Evolutionary conservation across 305 asterid species (phyloP), one percentile per base, ranked within the genome.

Genomic region (Nicotiana rustica): DNA sequence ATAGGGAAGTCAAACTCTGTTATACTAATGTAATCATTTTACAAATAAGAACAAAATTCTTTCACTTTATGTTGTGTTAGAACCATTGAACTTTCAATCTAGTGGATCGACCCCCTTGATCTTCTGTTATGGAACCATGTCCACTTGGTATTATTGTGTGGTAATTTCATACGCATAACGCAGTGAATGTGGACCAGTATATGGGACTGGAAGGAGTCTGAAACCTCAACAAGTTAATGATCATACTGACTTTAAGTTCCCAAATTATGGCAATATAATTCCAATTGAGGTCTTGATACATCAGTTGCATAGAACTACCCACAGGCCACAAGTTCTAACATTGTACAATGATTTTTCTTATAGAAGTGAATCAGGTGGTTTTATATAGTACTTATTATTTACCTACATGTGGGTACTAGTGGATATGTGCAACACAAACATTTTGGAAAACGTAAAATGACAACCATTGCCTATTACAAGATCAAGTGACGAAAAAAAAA

Each of bases 1-100:
- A 29, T 8, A 3, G 5, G 47, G 79, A 25, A 49, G 61, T 14
- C 1, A 36, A 75, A 75, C 47, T 52, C 29, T 15, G 65, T 29
- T 75, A 19, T 52, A 75, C 80, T 75, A 14, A 25, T 52, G 64
- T 49, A 29, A 75, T 29, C 79, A 75, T 49, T 25, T 75, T 52
- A 29, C 15, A 69, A 38, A 10, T 6, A 18, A 69, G n/a, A 69
- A 18, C n/a, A 18, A 41, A 69, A 18, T 69, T 69, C 33, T 41
- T 25, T 41, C 31, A 9, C 77, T 68, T 14, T 36, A 68, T 36
- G 49, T n/a, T 36, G 13, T 69, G 77, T 17, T 70, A 2, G 47
- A 70, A 44, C 14, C 36, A 70, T 19, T 41, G 31, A 10, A 38
- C 13, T n/a, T 44, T 33, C 59, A 2, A 18, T 70, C 17, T 44